Evolutionary conservation across 495 filamentous ascomycete genomes (phyloP).

Genomic region (Halenospora varia): DNA sequence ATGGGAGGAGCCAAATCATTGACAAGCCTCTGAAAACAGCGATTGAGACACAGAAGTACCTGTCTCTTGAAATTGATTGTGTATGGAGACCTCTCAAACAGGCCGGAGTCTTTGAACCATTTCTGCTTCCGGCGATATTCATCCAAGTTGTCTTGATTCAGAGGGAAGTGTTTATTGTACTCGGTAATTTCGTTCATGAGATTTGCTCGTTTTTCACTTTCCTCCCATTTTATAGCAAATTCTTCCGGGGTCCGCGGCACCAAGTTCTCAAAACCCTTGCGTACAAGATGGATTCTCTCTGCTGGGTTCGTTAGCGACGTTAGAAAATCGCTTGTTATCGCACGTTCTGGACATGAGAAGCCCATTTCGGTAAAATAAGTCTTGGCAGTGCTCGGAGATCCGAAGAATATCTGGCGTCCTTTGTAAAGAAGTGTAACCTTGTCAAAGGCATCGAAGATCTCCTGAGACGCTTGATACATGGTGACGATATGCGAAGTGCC

Average conservation of each 20-base stretch:
- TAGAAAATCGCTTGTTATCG: conserved; percentile 71
- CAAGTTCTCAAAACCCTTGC: conserved; percentile 56
- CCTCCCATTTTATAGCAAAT: conserved; percentile 39
- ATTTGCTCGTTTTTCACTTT: neutral
- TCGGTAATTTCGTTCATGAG: neutral
- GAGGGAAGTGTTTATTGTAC: neutral
- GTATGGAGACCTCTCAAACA: conserved; percentile 66
- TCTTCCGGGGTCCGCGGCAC: conserved; percentile 72
- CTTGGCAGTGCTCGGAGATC: conserved; percentile 52
- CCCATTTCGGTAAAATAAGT: conserved; percentile 58
- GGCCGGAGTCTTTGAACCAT: too few relatives aligned
- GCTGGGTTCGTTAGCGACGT: conserved; percentile 62
- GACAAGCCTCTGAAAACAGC: conserved; percentile 64
- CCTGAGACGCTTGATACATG: conserved; percentile 76
- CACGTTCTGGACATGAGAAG: conserved; percentile 63
- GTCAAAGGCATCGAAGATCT: conserved; percentile 70
- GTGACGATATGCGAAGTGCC: conserved; percentile 65
- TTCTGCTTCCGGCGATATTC: neutral
- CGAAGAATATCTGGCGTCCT: conserved; percentile 77
- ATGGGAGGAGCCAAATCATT: conserved; percentile 70
- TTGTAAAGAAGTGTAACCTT: conserved; percentile 76
- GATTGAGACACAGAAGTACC: conserved; percentile 63
- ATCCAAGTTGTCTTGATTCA: neutral
- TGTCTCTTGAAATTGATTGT: conserved; percentile 69
- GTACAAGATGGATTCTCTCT: conserved; percentile 30